These are phyloP conservation scores for Eutrema heterophyllum DNA, from an alignment of 345 rosid genomes.

Conservation along the genomic window DNA sequence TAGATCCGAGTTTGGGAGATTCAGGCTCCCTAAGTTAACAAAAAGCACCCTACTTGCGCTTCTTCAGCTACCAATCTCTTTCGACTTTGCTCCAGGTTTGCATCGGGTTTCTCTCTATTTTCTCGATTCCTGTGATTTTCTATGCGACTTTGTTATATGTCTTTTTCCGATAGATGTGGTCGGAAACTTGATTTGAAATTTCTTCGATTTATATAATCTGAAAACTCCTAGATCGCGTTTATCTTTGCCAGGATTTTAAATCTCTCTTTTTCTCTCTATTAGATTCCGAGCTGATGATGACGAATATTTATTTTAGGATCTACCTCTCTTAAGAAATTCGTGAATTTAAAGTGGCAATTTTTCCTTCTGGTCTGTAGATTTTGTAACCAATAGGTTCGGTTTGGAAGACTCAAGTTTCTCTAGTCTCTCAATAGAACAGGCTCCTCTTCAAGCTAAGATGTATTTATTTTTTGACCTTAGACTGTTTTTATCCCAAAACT, in stretches of 20 bases:
- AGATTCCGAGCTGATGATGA: slow-evolving; percentile 13
- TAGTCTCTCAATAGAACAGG: not conserved
- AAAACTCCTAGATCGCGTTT: slow-evolving; percentile 4
- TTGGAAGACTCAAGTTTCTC: not conserved
- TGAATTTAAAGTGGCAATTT: not conserved
- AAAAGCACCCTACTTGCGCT: not conserved
- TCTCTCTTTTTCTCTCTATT: not conserved
- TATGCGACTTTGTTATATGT: not conserved
- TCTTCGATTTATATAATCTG: not conserved
- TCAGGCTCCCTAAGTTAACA: slow-evolving; percentile 18
- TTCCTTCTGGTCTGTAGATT: not conserved
- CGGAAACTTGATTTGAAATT: not conserved
- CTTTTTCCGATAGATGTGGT: not conserved
- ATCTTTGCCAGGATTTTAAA: not conserved
- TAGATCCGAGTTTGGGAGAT: slow-evolving; percentile 47
- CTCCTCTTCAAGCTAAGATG: not conserved
- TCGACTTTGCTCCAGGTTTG: slow-evolving; percentile 22
- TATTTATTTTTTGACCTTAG: not conserved
- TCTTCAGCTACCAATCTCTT: slow-evolving; percentile 6
- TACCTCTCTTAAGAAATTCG: not conserved
- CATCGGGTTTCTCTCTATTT: not conserved
- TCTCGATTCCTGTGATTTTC: not conserved
- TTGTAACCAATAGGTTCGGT: not conserved
- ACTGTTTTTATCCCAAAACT: not conserved
- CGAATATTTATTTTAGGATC: slow-evolving; percentile 1